Conservation (phyloP, 73 alveolate genomes). For the Paraurostyla sp. region DNA sequence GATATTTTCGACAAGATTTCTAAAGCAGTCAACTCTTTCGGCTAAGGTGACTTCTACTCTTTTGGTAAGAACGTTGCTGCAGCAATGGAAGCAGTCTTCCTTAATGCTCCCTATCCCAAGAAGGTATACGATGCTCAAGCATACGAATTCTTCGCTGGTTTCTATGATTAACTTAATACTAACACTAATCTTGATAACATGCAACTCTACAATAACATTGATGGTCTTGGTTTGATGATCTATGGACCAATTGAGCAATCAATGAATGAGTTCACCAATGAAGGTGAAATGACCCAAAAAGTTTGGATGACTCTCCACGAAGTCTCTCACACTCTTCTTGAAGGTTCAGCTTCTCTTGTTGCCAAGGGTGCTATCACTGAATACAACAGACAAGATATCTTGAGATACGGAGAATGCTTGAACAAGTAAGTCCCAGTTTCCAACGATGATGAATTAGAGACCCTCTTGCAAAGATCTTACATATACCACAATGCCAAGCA, state of each 20-base stretch:
- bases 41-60: conserved; percentile 2
- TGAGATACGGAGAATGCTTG: not conserved
- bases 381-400: not conserved
- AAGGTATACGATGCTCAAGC: not conserved
- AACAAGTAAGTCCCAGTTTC: not conserved
- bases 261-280: conserved; percentile 4
- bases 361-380: conserved; percentile 32
- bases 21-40: not conserved
- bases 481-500: conserved; percentile 6
- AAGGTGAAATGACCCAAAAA: not conserved
- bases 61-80: conserved; percentile 40
- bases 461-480: conserved; percentile 5
- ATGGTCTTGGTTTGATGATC: conserved; percentile 40
- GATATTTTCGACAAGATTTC: conserved; percentile 31
- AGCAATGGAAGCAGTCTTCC: conserved; percentile 42
- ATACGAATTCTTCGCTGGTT: conserved; percentile 37
- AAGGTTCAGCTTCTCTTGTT: conserved; percentile 6
- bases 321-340: conserved; percentile 28
- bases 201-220: conserved; percentile 38
- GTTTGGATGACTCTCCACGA: conserved; percentile 55
- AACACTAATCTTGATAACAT: conserved; percentile 1
- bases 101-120: conserved; percentile 31
- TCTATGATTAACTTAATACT: not conserved
- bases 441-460: not conserved
- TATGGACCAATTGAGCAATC: conserved; percentile 22